Evolutionary conservation across 306 rosid genomes (phyloP).

Genomic region (Fragaria iinumae): DNA sequence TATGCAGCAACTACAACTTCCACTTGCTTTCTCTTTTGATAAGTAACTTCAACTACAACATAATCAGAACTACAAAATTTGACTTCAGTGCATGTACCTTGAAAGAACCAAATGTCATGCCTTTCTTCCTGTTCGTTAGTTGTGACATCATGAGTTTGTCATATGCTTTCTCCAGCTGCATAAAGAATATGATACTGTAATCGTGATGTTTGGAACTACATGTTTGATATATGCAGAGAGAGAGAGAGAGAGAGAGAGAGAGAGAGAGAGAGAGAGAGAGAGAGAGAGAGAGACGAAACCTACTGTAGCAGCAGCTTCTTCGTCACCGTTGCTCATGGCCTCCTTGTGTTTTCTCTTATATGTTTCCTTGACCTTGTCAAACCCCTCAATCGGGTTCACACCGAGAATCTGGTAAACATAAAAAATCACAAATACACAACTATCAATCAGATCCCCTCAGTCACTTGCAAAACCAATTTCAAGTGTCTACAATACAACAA

Average conservation of each 20-base stretch:
- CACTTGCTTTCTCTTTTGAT: not conserved
- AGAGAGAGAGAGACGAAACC: slow-evolving; percentile 20
- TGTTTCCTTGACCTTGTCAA: slow-evolving; percentile 66
- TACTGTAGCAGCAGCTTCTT: slow-evolving; percentile 75
- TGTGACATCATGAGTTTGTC: slow-evolving; percentile 98
- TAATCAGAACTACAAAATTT: not conserved
- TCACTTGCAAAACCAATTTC: not conserved
- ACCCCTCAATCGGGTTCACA: slow-evolving; percentile 77
- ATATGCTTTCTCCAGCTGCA: slow-evolving; percentile 87
- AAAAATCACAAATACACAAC: slow-evolving; percentile 7
- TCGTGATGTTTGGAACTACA: not conserved
- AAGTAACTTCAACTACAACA: not conserved
- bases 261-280: not conserved
- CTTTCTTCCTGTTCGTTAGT: slow-evolving; percentile 83
- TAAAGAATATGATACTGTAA: not conserved
- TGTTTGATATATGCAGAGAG: not conserved
- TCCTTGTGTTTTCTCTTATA: slow-evolving; percentile 67
- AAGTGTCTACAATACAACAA: not conserved
- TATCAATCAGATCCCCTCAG: slow-evolving; percentile 1
- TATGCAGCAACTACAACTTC: not conserved
- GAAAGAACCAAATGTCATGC: slow-evolving; percentile 80
- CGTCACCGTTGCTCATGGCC: slow-evolving; percentile 76
- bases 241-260: slow-evolving; percentile 4
- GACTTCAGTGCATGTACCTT: slow-evolving; percentile 47
- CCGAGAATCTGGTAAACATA: slow-evolving; percentile 63